These are phyloP conservation scores for Candida nitratophila DNA, from an alignment of 805 yeast species.

Conservation along the genomic window DNA sequence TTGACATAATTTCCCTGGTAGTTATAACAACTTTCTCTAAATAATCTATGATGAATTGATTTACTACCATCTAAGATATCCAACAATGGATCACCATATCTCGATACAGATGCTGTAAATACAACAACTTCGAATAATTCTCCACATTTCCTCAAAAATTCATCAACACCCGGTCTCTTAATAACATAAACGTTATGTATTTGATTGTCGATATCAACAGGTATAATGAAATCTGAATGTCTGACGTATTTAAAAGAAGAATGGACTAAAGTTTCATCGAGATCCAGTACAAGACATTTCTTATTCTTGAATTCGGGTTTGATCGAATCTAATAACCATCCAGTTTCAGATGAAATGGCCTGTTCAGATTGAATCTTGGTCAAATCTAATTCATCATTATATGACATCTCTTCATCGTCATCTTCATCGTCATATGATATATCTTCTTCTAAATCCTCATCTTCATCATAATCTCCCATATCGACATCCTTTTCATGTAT, in stretches of 20 bases:
- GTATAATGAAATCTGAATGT: conserved; percentile 93
- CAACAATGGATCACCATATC: conserved; percentile 93
- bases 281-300: conserved; percentile 84
- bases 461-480: conserved; percentile 21
- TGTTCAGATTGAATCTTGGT: conserved; percentile 68
- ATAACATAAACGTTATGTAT: conserved; percentile 93
- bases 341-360: conserved; percentile 50
- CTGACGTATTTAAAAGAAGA: conserved; percentile 87
- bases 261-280: conserved; percentile 95
- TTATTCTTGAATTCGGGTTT: conserved; percentile 44
- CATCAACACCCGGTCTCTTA: conserved; percentile 97
- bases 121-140: conserved; percentile 90
- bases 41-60: conserved; percentile 82
- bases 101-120: conserved; percentile 91
- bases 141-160: conserved; percentile 77
- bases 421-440: conserved; percentile 2
- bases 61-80: conserved; percentile 77
- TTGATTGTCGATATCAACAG: conserved; percentile 92
- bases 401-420: conserved; percentile 13
- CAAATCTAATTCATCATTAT: conserved; percentile 41
- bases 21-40: conserved; percentile 90
- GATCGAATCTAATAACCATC: conserved; percentile 57
- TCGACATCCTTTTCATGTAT: conserved; percentile 3
- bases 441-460: conserved; percentile 1
- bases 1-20: conserved; percentile 94